Percentiles rank a stretch among this genome's conserved stretches.
phyloP scores from a whole-genome alignment of 2,329 filamentous ascomycete genomes.

The Exophiala sp. region DNA sequence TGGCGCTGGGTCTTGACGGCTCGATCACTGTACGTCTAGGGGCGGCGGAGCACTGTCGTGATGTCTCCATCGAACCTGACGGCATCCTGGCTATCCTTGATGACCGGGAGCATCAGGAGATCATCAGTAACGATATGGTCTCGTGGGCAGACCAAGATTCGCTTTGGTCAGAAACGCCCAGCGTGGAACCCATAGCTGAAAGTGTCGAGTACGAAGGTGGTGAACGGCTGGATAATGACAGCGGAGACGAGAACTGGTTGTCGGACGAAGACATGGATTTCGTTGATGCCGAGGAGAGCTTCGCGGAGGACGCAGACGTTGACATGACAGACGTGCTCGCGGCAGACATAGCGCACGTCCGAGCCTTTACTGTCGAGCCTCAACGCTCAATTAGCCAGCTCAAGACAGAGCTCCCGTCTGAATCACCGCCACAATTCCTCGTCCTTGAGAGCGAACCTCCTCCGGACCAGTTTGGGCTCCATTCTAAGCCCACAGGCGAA shows the following conservation, averaged over 20 bases:
- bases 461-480: constrained; percentile 38
- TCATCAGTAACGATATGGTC: constrained; percentile 33
- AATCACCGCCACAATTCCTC: constrained; percentile 34
- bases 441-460: constrained; percentile 45
- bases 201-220: constrained; percentile 45
- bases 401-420: constrained; percentile 1
- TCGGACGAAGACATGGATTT: constrained; percentile 38
- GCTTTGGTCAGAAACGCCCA: constrained; percentile 18
- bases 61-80: constrained; percentile 50
- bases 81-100: constrained; percentile 45
- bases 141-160: constrained; percentile 34
- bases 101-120: constrained; percentile 31
- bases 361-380: not conserved
- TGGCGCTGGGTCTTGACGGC: constrained; percentile 54
- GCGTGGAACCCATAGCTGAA: constrained; percentile 32
- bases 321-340: constrained; percentile 12
- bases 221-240: constrained; percentile 40
- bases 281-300: constrained; percentile 22
- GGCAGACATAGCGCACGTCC: not conserved
- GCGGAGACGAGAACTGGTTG: constrained; percentile 40
- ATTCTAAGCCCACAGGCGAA: constrained; percentile 31
- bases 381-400: constrained; percentile 2
- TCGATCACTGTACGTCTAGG: constrained; percentile 53
- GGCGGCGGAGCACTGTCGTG: constrained; percentile 46
- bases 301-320: constrained; percentile 10